Base-by-base conservation (phyloP, 2,329 filamentous ascomycete genomes). In the Sarocladium kiliense region DNA sequence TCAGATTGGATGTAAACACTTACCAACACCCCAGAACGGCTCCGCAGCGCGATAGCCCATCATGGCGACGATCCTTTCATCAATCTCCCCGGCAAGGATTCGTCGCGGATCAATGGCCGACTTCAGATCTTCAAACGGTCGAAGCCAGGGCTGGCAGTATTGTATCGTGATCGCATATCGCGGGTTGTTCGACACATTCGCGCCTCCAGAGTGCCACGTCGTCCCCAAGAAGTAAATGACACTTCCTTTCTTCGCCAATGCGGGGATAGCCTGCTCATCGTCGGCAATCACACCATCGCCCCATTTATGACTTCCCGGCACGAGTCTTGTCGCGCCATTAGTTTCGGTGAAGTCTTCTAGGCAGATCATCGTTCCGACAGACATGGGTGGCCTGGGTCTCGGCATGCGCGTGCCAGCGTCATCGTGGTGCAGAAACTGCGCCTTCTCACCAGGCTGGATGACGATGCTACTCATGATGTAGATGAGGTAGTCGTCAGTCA, bases 341-440 rank as follows among this genome's bases (percentile, higher is more conserved):
- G 55, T 58, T 18, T 34, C 55, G 2, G 57, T 61, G 19, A 58
- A 59, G 12, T 58, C 45, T 6, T 57, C 58, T 21, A 56, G 25
- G 4, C 59, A 59, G 27, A 61, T 53, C 36, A 61, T 45, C 37
- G 60, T 61, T 54, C 58, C 61, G 49, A 60, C 34, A 3, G 21
- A 41, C 26, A 55, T 53, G 21, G 58, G 44, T 9, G 59, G 56
- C 18, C 47, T 18, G 5, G 47, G 47, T 18, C 47, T 18, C 10
- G 47, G 47, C 47, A 51, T 51, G 9, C 30, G 11, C 11, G 47
- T 51, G 7, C 27, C 47, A 1, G 51, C 57, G n/a, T 54, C 44
- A 55, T 67, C 65, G 2, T 61, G 58, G 30, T 67, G 65, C 7
- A 67, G 53, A n/a, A 60, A 59, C 55, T 65, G 62, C 2, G 63